Base-by-base conservation (phyloP, 1,139 yeast genomes). In the Yamadazyma membranifaciens region DNA sequence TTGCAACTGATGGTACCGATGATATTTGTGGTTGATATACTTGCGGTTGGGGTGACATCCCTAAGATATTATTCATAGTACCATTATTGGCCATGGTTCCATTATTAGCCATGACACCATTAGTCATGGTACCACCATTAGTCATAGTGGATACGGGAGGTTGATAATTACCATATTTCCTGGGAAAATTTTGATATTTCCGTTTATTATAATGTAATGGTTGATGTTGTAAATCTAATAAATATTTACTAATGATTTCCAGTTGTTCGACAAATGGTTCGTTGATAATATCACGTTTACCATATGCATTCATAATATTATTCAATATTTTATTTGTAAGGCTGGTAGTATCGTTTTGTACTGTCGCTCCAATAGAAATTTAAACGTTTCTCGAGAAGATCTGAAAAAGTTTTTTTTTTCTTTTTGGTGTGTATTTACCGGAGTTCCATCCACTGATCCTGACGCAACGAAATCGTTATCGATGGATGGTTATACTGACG, bases 221-320 rank as follows among this genome's bases (percentile, higher is more conserved):
- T 46, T 63, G 70, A 46, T 59, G 55, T 45, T 61, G 65, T 16
- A 54, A 51, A 42, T 67, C 73, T 36, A 63, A 52, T 43, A 57
- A 49, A 17, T 59, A 54, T 44, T 57, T 62, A 36, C 63, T 67
- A 36, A 68, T 60, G 32, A 54, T 35, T 30, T 66, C 72, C 39
- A 59, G 40, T 48, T 68, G 74, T 43, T 52, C 50, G 20, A 55
- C 59, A 52, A 68, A 68, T 37, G 71, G 59, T 48, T 62, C 69
- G 34, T 54, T 44, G 11, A 48, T 46, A 25, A 67, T 49, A 27
- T 45, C 42, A 34, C 73, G 57, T 39, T 54, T 56, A 17, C 68
- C 65, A 42, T 51, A 50, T 13, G 3, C 33, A 16, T 17, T 31
- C 14, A 14, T 14, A 16, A 12, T 13, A n/a, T 16, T 31, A 12